phyloP scores from a whole-genome alignment of 257 asterid genomes.

The Solanum chiquidenum region DNA sequence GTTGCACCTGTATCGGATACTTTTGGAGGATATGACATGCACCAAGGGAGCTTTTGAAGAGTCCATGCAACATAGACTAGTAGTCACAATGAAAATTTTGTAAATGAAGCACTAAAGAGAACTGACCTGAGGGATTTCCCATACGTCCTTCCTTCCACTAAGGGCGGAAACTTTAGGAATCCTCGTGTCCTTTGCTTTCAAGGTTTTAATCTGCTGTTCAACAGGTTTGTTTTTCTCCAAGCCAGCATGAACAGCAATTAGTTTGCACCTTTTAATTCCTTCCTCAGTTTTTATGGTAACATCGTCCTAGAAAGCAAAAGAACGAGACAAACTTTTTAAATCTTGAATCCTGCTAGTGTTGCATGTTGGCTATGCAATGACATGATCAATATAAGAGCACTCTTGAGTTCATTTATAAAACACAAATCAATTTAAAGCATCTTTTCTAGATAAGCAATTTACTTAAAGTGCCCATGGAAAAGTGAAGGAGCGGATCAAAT shows the following conservation, averaged over 20 bases:
- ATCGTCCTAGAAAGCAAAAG: constrained; percentile 33
- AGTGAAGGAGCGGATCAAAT: background rate
- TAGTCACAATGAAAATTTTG: background rate
- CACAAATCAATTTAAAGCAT: background rate
- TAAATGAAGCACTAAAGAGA: background rate
- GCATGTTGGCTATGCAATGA: background rate
- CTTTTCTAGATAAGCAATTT: background rate
- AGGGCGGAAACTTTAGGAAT: constrained; percentile 75
- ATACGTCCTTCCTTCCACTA: constrained; percentile 72
- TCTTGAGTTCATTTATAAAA: background rate
- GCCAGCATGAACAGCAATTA: constrained; percentile 90
- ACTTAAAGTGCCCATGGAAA: background rate
- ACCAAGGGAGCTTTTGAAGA: background rate
- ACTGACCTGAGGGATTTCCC: constrained; percentile 80
- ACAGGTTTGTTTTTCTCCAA: constrained; percentile 55
- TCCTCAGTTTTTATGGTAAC: constrained; percentile 57
- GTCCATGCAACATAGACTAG: background rate
- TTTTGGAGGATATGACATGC: background rate
- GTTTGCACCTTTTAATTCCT: constrained; percentile 50
- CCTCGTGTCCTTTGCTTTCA: constrained; percentile 75
- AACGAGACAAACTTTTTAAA: background rate
- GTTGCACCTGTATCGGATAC: background rate
- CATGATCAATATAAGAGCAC: background rate
- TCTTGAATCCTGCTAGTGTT: background rate
- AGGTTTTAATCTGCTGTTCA: constrained; percentile 45